phyloP scores from a whole-genome alignment of 75 land plant genomes.

The Selaginella moellendorffii region DNA sequence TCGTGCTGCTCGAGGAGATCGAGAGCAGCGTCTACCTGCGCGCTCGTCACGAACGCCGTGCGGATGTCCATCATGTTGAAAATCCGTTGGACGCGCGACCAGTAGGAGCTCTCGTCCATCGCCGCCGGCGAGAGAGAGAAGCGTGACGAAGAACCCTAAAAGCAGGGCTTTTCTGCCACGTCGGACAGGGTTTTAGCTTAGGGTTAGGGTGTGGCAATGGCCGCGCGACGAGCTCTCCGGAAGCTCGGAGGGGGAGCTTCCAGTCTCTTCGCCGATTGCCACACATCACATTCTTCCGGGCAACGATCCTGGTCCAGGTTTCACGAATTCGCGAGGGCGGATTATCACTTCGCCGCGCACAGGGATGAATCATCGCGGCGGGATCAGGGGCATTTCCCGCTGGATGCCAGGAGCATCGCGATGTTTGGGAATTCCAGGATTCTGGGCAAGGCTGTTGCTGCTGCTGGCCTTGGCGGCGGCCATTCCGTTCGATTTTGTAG shows the following conservation, averaged over 20 bases:
- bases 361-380: neutral
- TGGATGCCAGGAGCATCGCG: neutral
- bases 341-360: neutral
- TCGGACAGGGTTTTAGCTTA: no score
- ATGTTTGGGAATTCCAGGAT: neutral
- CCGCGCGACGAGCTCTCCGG: neutral
- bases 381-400: neutral
- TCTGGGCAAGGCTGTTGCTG: neutral
- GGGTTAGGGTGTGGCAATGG: neutral
- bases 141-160: no score
- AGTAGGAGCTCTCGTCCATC: slow-evolving; percentile 27
- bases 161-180: no score
- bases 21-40: slow-evolving; percentile 21
- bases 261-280: no score
- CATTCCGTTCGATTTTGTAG: neutral
- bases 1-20: slow-evolving; percentile 12
- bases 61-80: slow-evolving; percentile 29
- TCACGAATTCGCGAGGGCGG: neutral
- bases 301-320: neutral
- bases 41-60: slow-evolving; percentile 20
- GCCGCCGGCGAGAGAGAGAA: no score
- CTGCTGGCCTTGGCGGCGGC: neutral
- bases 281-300: neutral
- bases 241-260: no score
- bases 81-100: slow-evolving; percentile 22